These are phyloP conservation scores for Candida khao-thaluensis DNA, from an alignment of 805 yeast genomes.

Conservation along the genomic window DNA sequence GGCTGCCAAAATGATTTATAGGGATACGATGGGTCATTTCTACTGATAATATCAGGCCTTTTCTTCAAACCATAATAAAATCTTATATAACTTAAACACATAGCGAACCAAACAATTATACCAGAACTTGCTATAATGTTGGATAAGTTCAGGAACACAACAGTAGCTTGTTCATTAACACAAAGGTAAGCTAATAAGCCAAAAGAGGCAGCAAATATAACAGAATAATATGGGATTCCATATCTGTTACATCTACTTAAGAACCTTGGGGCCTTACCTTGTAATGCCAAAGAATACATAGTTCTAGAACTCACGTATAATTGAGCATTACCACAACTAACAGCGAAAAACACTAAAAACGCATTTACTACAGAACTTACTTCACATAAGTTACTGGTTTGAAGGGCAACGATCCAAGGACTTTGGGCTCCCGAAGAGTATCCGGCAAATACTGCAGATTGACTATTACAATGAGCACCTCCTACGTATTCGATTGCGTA, in stretches of 20 bases:
- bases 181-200: constrained; percentile 62
- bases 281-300: constrained; percentile 39
- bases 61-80: constrained; percentile 60
- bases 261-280: constrained; percentile 59
- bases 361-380: constrained; percentile 42
- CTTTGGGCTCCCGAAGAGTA: constrained; percentile 42
- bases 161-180: constrained; percentile 54
- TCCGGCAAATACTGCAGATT: constrained; percentile 29
- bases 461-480: constrained; percentile 31
- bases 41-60: constrained; percentile 62
- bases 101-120: constrained; percentile 75
- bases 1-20: constrained; percentile 72
- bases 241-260: constrained; percentile 57
- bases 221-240: constrained; percentile 76
- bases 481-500: constrained; percentile 36
- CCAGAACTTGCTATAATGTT: constrained; percentile 73
- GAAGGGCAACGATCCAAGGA: constrained; percentile 47
- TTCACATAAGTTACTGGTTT: constrained; percentile 36
- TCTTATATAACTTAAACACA: constrained; percentile 62
- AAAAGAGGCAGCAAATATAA: constrained; percentile 59
- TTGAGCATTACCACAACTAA: constrained; percentile 47
- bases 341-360: constrained; percentile 46
- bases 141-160: constrained; percentile 64
- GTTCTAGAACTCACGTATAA: constrained; percentile 45
- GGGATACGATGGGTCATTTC: constrained; percentile 66